A percentile compares a stretch with the other conserved stretches of the same genome.
Conservation (phyloP, 495 filamentous ascomycete genomes). For the Penicillium crystallinum region DNA sequence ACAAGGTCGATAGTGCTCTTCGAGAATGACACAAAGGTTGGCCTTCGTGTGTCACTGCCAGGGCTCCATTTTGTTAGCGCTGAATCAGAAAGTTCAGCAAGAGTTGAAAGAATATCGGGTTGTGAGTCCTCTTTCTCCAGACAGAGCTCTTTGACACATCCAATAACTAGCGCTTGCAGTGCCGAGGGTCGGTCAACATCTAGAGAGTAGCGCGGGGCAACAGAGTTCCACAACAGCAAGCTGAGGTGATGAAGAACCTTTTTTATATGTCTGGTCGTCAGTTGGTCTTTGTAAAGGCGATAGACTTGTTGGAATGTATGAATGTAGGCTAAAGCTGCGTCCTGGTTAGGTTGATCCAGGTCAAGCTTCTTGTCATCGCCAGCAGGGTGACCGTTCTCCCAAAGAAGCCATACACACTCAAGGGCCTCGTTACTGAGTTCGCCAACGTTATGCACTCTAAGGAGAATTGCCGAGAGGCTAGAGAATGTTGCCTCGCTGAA, state of each 20-base stretch:
- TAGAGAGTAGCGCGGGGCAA: slow-evolving; percentile 68
- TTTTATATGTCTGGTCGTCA: slow-evolving; percentile 55
- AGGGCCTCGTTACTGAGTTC: slow-evolving; percentile 54
- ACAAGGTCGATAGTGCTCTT: slow-evolving; percentile 68
- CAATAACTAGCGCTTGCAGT: slow-evolving; percentile 69
- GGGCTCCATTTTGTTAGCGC: slow-evolving; percentile 52
- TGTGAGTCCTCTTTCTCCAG: slow-evolving; percentile 63
- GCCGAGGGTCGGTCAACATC: slow-evolving; percentile 82
- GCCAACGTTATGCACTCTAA: slow-evolving; percentile 41
- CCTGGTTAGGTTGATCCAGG: slow-evolving; percentile 58
- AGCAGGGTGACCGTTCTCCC: slow-evolving; percentile 59
- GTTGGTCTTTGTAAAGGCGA: slow-evolving; percentile 61
- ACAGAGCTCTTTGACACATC: slow-evolving; percentile 65
- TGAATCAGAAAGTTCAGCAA: slow-evolving; percentile 59
- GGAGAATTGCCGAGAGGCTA: slow-evolving; percentile 61
- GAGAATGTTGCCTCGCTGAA: slow-evolving; percentile 69
- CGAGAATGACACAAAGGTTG: slow-evolving; percentile 83
- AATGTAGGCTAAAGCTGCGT: slow-evolving; percentile 73
- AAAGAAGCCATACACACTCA: slow-evolving; percentile 65
- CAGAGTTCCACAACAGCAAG: slow-evolving; percentile 63
- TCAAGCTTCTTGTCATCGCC: slow-evolving; percentile 42
- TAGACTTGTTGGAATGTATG: slow-evolving; percentile 73
- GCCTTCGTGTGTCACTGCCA: slow-evolving; percentile 38
- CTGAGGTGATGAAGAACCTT: slow-evolving; percentile 48
- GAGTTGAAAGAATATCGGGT: slow-evolving; percentile 58